These are phyloP conservation scores for Sechiopsis laciniata DNA, from an alignment of 306 rosid species.

Conservation along the genomic window DNA sequence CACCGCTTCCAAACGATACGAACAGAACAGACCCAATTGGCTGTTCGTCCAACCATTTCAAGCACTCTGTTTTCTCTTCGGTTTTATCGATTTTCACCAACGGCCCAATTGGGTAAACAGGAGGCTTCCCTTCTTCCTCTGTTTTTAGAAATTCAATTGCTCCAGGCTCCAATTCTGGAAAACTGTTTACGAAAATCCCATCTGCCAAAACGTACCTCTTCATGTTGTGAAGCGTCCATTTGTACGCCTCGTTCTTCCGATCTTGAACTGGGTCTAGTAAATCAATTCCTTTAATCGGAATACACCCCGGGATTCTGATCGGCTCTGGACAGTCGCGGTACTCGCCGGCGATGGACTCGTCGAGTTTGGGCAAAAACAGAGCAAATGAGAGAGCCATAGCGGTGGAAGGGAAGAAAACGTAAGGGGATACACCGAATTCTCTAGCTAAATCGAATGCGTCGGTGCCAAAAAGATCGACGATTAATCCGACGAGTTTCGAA, in stretches of 20 bases:
- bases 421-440: slow-evolving; percentile 36
- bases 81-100: slow-evolving; percentile 26
- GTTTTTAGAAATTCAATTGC: slow-evolving; percentile 26
- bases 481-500: slow-evolving; percentile 18
- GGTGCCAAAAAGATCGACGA: slow-evolving; percentile 16
- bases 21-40: slow-evolving; percentile 39
- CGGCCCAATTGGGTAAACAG: slow-evolving; percentile 57
- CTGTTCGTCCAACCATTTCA: slow-evolving; percentile 29
- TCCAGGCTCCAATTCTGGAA: slow-evolving; percentile 53
- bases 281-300: slow-evolving; percentile 44
- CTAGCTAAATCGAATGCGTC: too few relatives aligned
- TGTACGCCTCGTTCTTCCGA: slow-evolving; percentile 47
- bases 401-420: slow-evolving; percentile 44
- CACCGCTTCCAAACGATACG: slow-evolving; percentile 46
- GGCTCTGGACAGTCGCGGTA: slow-evolving; percentile 42
- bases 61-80: too few relatives aligned
- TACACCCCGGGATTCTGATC: slow-evolving; percentile 52
- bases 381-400: slow-evolving; percentile 39
- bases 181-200: slow-evolving; percentile 51
- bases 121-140: too few relatives aligned
- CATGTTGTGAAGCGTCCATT: slow-evolving; percentile 35
- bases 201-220: slow-evolving; percentile 38
- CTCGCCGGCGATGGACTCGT: slow-evolving; percentile 37
- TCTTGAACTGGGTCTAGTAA: slow-evolving; percentile 54
- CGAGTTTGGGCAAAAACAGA: slow-evolving; percentile 39